Percentiles rank a stretch among this genome's conserved stretches.
Evolutionary conservation across 2,329 filamentous ascomycete genomes (phyloP).

Genomic region (Colletotrichum trifolii): DNA sequence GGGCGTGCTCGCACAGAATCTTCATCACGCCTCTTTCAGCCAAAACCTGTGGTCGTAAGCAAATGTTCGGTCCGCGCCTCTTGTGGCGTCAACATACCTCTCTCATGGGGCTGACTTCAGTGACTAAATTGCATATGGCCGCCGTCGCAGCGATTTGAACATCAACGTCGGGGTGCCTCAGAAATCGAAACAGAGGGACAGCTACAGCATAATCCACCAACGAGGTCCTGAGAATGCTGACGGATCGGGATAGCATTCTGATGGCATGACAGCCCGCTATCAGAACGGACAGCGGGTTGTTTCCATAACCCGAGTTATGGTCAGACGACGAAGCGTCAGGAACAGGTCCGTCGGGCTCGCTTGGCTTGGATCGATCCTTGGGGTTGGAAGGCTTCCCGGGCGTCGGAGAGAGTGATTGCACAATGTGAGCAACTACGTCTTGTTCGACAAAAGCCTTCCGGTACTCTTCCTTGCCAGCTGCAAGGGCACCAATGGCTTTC

Average conservation of each 20-base stretch:
- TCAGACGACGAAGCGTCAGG: slow-evolving; percentile 43
- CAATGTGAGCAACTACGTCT: slow-evolving; percentile 83
- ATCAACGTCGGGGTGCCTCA: slow-evolving; percentile 79
- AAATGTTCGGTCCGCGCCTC: not conserved
- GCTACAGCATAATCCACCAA: slow-evolving; percentile 88
- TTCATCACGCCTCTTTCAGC: slow-evolving; percentile 79
- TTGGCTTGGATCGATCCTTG: slow-evolving; percentile 54
- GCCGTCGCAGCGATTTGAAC: slow-evolving; percentile 89
- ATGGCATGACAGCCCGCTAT: slow-evolving; percentile 87
- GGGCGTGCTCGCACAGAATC: slow-evolving; percentile 84
- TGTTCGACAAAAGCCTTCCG: slow-evolving; percentile 85
- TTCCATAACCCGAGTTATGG: slow-evolving; percentile 66
- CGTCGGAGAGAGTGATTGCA: slow-evolving; percentile 77
- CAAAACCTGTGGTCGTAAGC: slow-evolving; percentile 66
- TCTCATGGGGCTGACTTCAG: slow-evolving; percentile 92
- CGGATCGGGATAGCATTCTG: slow-evolving; percentile 84
- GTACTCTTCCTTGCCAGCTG: slow-evolving; percentile 84
- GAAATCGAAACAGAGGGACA: slow-evolving; percentile 78
- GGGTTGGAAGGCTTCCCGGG: slow-evolving; percentile 60
- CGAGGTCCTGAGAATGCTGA: slow-evolving; percentile 84
- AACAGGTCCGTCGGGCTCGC: slow-evolving; percentile 47
- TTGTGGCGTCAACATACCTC: slow-evolving; percentile 68
- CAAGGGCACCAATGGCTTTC: slow-evolving; percentile 83
- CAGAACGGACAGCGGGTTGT: slow-evolving; percentile 81
- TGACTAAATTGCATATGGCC: slow-evolving; percentile 84